These are phyloP conservation scores for Kwoniella sp. DNA, from an alignment of 768 basidiomycete species.

Conservation along the genomic window DNA sequence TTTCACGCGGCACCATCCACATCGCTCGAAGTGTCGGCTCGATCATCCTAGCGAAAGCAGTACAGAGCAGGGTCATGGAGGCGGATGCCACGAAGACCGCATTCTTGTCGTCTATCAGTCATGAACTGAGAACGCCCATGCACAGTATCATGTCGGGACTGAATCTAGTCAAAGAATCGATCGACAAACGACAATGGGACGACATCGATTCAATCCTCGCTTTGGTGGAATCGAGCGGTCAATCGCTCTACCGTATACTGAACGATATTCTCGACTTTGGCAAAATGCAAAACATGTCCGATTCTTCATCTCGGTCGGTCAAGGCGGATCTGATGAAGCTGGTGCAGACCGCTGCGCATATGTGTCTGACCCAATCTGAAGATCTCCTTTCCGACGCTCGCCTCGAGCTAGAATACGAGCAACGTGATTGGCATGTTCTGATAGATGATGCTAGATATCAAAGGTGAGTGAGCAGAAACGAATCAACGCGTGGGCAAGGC, in stretches of 20 bases:
- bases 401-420: constrained; percentile 34
- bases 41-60: constrained; percentile 31
- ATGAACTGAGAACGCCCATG: constrained; percentile 50
- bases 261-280: constrained; percentile 46
- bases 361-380: constrained; percentile 9
- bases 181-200: constrained; percentile 13
- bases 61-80: constrained; percentile 30
- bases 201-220: constrained; percentile 11
- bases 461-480: constrained; percentile 37
- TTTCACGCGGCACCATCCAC: background rate
- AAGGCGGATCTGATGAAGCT: background rate
- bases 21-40: constrained; percentile 31
- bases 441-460: constrained; percentile 37
- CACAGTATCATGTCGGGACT: constrained; percentile 44
- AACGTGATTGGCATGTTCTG: constrained; percentile 36
- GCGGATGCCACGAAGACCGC: constrained; percentile 44
- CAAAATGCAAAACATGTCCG: background rate
- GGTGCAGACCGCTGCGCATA: constrained; percentile 6
- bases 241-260: constrained; percentile 36
- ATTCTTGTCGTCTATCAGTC: constrained; percentile 46
- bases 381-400: constrained; percentile 1
- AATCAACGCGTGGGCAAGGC: too few relatives aligned
- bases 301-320: background rate
- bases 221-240: constrained; percentile 32
- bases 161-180: constrained; percentile 31